Evolutionary conservation across 2,329 filamentous ascomycete species (phyloP), one percentile per base, ranked within the genome.

Genomic region (Cladosporium sp.): DNA sequence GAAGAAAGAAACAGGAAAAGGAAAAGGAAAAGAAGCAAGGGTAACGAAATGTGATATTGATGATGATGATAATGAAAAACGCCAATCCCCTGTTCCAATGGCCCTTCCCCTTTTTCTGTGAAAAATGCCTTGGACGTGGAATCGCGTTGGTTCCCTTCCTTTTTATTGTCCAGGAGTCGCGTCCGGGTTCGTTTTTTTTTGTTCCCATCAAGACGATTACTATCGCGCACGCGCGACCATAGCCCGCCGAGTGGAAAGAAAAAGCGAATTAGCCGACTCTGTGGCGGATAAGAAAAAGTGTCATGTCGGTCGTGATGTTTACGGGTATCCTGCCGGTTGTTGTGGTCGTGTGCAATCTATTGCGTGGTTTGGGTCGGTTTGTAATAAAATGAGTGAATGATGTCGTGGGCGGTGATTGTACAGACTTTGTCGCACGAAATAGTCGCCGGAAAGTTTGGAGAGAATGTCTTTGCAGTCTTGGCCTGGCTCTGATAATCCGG

Each of bases 211-310:
- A 54, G 30, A 26, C 18, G 5, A 2, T 7, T 51, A 28, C 60
- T 63, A 63, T 63, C 60, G 60, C 60, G 60, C 60, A 63, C 60
- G 60, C 60, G 60, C 60, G 60, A 63, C 60, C 49, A 34, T 56
- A 36, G 21, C n/a, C n/a, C 32, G 16, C 25, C 43, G 14, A 16
- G 26, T 10, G 28, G 25, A 28, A 46, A 5, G n/a, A 18, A 23
- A 46, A 46, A 23, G 39, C 39, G 39, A 46, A 25, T 25, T 53
- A 25, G 14, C 30, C 48, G 59, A 34, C 56, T 58, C 34, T 36
- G 23, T 26, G 30, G 28, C n/a, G 30, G 54, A 25, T 61, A 25
- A n/a, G 49, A 54, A 62, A 49, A 60, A 23, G 46, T 56, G 60
- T 63, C 60, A 39, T 63, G 11, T 53, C 60, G 25, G 34, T 63